A percentile compares a stretch with the other conserved stretches of the same genome.
These are phyloP conservation scores for Fusarium tupiense DNA, from an alignment of 2,329 filamentous ascomycete species.

Conservation along the genomic window DNA sequence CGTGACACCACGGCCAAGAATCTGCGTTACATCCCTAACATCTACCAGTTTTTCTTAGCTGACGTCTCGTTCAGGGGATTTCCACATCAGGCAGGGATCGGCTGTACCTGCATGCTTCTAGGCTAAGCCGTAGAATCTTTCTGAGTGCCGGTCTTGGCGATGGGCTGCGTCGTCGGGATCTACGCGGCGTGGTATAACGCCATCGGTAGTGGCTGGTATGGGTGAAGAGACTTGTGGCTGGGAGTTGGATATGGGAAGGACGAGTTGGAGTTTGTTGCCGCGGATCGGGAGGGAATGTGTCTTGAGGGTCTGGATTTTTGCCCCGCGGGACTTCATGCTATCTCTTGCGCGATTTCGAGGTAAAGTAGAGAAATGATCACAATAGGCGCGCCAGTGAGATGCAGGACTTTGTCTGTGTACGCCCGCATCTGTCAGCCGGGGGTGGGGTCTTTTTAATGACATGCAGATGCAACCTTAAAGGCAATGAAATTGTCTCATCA, in stretches of 20 bases:
- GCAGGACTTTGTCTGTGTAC: too few relatives aligned
- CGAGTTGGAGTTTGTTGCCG: neutral
- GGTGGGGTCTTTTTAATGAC: too few relatives aligned
- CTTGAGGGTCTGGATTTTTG: neutral
- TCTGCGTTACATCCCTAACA: neutral
- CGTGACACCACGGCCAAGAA: neutral
- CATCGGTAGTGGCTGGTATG: neutral
- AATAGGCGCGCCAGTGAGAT: too few relatives aligned
- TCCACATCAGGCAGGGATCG: neutral
- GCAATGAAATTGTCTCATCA: too few relatives aligned
- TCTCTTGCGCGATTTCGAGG: too few relatives aligned
- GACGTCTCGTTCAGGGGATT: neutral
- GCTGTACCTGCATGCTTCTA: constrained; percentile 14
- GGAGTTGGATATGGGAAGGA: neutral
- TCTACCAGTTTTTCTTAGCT: constrained; percentile 13
- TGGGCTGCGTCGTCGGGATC: neutral
- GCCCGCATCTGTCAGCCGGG: too few relatives aligned
- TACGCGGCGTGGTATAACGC: neutral
- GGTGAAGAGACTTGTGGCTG: too few relatives aligned
- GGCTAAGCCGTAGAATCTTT: neutral
- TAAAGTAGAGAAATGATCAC: too few relatives aligned
- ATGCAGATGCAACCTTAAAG: too few relatives aligned
- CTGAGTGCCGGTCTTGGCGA: neutral
- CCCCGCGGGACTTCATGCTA: neutral
- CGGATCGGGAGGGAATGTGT: neutral